Base-by-base conservation (phyloP, 352 stramenopile genomes). In the Phytophthora kernoviae region DNA sequence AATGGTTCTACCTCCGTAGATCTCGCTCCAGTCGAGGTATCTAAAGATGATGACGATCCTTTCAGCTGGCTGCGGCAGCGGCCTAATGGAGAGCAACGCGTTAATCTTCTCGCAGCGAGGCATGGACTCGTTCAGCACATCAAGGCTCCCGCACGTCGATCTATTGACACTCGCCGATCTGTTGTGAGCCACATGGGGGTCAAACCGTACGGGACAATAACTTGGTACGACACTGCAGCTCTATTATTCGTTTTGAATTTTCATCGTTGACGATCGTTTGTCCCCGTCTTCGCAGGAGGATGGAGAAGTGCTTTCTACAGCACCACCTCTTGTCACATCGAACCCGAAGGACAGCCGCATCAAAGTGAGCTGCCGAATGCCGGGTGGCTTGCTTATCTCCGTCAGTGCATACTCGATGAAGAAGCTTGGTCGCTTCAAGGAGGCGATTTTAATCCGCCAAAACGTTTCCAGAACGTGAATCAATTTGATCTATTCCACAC, bases 61-160 rank as follows among this genome's bases (percentile, higher is more conserved):
- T 87, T 91, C 42, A 81, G 79, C 17, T 91, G 81, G 81, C 48
- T 89, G 2, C 58, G 77, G 2, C 53, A 62, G 32, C 75, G 73
- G 26, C 73, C 75, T 0, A 73, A 83, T 30, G 79, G 79, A 11
- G 75, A 91, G 17, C 68, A 82, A 4, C 77, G 79, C n/a, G 69
- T 75, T 6, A 79, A 84, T 46, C 51, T 73, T 4, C 49, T 91
- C 7, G 73, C 77, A 12, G 43, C 56, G 6, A 83, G 82, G 42
- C 70, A 82, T 40, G 70, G 77, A 6, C 68, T 90, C 4, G 20
- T 56, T 8, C 54, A 81, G 0, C 57, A 81, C 1, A 50, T 87
- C 15, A 77, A 73, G 27, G 46, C 40, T 7, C 36, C 63, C 7
- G 53, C 49, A 10, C 59, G 54, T 44, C 58, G 63, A 45, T 45